phyloP scores from a whole-genome alignment of 179 eudicot genomes.

The Spinacia oleracea region DNA sequence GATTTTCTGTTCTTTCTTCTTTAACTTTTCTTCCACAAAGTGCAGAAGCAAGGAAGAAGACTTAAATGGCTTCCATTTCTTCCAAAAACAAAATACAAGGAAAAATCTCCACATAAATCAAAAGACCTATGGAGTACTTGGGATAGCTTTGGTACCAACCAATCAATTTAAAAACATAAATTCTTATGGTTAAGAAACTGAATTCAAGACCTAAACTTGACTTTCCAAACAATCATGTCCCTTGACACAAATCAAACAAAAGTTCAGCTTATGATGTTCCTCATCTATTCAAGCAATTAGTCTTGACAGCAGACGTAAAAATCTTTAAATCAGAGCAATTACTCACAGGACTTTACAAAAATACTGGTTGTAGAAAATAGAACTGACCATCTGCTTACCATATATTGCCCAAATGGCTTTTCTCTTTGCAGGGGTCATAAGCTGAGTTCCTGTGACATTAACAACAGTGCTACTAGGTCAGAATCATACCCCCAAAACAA shows the following conservation, averaged over 20 bases:
- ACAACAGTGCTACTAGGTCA: conserved; percentile 14
- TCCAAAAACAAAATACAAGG: not conserved
- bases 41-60: not conserved
- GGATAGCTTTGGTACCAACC: not conserved
- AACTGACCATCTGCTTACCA: conserved; percentile 39
- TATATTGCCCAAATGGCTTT: conserved; percentile 93
- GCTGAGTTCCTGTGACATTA: conserved; percentile 61
- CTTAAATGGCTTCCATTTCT: not conserved
- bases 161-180: not conserved
- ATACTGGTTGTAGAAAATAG: not conserved
- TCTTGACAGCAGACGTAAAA: not conserved
- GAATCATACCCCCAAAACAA: conserved; percentile 10
- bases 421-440: conserved; percentile 81
- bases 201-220: not conserved
- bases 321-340: not conserved
- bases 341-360: not conserved
- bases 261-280: not conserved
- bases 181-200: not conserved
- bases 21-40: not conserved
- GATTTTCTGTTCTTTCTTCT: not conserved
- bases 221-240: not conserved
- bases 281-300: not conserved
- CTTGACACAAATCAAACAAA: not conserved
- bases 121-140: not conserved
- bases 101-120: not conserved